Percentiles rank a stretch among this genome's conserved stretches.
phyloP scores from a whole-genome alignment of 2,329 filamentous ascomycete species.

The Aspergillus jensenii region DNA sequence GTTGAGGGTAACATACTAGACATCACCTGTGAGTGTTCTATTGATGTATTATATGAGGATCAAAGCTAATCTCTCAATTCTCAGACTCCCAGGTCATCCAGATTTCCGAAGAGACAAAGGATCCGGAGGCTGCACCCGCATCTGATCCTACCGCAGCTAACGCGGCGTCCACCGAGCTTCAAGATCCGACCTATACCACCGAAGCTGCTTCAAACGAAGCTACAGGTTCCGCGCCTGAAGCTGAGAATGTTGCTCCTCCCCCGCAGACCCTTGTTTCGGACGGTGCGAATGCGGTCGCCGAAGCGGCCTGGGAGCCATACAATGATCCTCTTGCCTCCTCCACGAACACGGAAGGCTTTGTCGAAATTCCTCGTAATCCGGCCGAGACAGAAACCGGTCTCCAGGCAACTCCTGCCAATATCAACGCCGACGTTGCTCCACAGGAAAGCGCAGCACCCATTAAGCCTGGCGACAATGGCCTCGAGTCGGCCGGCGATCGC shows the following conservation, averaged over 20 bases:
- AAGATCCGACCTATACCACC: constrained; percentile 50
- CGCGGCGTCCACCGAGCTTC: constrained; percentile 60
- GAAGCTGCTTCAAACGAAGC: constrained; percentile 57
- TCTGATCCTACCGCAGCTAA: constrained; percentile 63
- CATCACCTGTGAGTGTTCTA: constrained; percentile 55
- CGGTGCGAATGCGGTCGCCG: constrained; percentile 48
- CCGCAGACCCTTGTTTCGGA: constrained; percentile 43
- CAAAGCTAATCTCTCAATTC: constrained; percentile 6
- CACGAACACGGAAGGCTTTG: constrained; percentile 65
- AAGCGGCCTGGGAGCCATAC: constrained; percentile 57
- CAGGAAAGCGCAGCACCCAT: constrained; percentile 54
- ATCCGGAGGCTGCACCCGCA: constrained; percentile 26
- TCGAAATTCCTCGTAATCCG: constrained; percentile 71
- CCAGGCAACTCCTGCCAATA: constrained; percentile 59
- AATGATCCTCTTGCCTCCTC: constrained; percentile 48
- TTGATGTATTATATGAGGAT: not conserved
- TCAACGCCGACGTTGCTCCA: constrained; percentile 60
- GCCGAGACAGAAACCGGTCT: constrained; percentile 70
- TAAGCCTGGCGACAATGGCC: constrained; percentile 37
- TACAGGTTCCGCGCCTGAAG: constrained; percentile 13
- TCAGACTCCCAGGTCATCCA: constrained; percentile 56
- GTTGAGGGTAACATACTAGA: constrained; percentile 56
- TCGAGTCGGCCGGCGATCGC: constrained; percentile 32
- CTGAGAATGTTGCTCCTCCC: constrained; percentile 31
- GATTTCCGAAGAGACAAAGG: constrained; percentile 44